phyloP scores from a whole-genome alignment of 768 basidiomycete species.

The Russula sp. region DNA sequence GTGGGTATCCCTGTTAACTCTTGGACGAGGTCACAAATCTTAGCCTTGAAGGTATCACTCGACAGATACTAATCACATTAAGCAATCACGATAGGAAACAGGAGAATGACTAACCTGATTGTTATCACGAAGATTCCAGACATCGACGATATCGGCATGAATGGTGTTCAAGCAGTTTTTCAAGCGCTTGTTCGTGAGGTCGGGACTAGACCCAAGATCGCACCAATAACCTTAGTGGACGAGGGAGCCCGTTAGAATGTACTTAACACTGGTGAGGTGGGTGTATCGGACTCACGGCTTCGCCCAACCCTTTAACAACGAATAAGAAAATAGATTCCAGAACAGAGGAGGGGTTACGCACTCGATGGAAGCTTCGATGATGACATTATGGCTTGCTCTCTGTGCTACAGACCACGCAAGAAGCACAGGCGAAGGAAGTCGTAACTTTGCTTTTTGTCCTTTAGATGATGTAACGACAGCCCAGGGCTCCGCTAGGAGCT shows the following conservation, averaged over 20 bases:
- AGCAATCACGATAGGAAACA: neutral
- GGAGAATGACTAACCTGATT: neutral
- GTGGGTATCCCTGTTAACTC: neutral
- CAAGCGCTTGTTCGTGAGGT: neutral
- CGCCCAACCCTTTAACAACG: neutral
- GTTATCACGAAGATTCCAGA: conserved; percentile 8
- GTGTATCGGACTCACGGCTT: conserved; percentile 1
- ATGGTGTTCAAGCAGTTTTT: neutral
- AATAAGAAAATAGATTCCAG: neutral
- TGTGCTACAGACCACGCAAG: conserved; percentile 11
- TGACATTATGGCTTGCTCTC: neutral
- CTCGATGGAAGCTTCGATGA: conserved; percentile 5
- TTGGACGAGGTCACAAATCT: neutral
- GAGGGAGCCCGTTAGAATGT: neutral
- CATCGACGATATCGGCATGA: neutral
- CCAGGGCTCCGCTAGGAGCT: neutral
- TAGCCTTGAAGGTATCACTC: neutral
- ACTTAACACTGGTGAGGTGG: neutral
- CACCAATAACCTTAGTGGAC: conserved; percentile 10
- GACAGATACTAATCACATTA: neutral
- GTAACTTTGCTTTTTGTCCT: neutral
- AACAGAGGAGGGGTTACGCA: neutral
- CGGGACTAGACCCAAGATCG: neutral
- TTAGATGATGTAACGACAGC: neutral
- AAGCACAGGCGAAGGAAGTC: neutral